Percentiles rank a stretch among this genome's conserved stretches.
phyloP scores from a whole-genome alignment of 805 yeast species.

The Saccharomyces paradoxus region DNA sequence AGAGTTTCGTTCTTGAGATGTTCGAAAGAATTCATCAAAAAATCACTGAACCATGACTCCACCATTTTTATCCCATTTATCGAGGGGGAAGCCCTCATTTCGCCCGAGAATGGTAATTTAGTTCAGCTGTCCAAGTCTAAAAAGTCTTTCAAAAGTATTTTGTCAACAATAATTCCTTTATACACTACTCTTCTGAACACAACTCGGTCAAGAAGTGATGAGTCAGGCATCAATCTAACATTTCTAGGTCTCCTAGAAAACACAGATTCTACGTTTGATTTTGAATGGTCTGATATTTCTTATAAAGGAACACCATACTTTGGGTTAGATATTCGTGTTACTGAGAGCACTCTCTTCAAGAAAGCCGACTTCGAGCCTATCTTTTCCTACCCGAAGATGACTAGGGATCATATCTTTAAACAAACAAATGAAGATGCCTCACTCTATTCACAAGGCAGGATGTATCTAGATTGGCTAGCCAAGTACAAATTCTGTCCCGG shows the following conservation, averaged over 20 bases:
- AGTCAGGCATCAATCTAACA: constrained; percentile 16
- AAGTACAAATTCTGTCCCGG: constrained; percentile 77
- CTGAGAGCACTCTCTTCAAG: constrained; percentile 3
- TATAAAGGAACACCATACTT: constrained; percentile 57
- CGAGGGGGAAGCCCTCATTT: constrained; percentile 23
- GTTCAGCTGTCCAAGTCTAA: not conserved
- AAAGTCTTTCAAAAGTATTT: constrained; percentile 1
- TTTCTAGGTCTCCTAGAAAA: constrained; percentile 18
- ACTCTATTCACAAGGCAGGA: constrained; percentile 70
- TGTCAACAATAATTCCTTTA: not conserved
- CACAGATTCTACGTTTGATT: not conserved
- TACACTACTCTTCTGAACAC: constrained; percentile 8
- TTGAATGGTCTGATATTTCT: constrained; percentile 26
- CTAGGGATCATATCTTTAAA: constrained; percentile 9
- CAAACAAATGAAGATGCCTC: constrained; percentile 44
- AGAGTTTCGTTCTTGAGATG: constrained; percentile 50
- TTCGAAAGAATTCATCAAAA: constrained; percentile 39
- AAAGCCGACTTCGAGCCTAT: constrained; percentile 5
- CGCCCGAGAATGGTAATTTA: not conserved
- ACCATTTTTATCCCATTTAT: constrained; percentile 36
- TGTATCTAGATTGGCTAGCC: constrained; percentile 76
- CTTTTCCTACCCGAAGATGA: constrained; percentile 1
- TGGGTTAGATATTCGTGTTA: constrained; percentile 45
- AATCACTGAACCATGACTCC: constrained; percentile 37
- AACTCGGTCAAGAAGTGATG: constrained; percentile 8